phyloP scores from a whole-genome alignment of 495 filamentous ascomycete species.

The Penicillium angulare region DNA sequence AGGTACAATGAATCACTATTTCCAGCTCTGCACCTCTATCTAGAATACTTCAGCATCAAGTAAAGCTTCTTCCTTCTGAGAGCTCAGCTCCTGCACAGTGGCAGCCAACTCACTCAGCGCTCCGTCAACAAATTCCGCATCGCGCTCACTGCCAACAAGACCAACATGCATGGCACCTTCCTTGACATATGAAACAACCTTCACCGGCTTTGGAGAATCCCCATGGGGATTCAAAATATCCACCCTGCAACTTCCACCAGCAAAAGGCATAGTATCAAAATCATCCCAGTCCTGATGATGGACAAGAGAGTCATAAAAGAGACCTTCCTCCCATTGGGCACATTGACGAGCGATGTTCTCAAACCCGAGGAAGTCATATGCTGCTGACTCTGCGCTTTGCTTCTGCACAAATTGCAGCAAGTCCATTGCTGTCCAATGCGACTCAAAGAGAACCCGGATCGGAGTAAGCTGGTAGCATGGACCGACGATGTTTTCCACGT shows the following conservation, averaged over 20 bases:
- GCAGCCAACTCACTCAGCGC: constrained; percentile 29
- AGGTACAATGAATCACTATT: not conserved
- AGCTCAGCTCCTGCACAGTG: constrained; percentile 23
- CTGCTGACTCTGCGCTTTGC: constrained; percentile 29
- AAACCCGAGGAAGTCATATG: constrained; percentile 32
- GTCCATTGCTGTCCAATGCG: constrained; percentile 33
- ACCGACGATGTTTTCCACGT: constrained; percentile 45
- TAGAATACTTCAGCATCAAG: constrained; percentile 9
- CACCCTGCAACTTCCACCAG: constrained; percentile 28
- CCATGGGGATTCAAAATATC: constrained; percentile 40
- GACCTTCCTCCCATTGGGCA: constrained; percentile 18
- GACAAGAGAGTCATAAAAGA: constrained; percentile 30
- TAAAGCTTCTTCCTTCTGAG: constrained; percentile 1
- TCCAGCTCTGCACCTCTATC: no score
- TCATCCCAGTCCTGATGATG: constrained; percentile 40
- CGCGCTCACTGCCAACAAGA: constrained; percentile 33
- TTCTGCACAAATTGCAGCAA: constrained; percentile 33
- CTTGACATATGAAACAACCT: constrained; percentile 38
- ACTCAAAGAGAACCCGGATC: constrained; percentile 30
- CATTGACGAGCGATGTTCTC: constrained; percentile 28
- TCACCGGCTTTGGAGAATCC: constrained; percentile 35
- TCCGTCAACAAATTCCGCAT: constrained; percentile 24
- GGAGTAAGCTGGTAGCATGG: constrained; percentile 43
- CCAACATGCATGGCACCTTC: constrained; percentile 34
- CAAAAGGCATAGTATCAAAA: constrained; percentile 44